Conservation (phyloP, 768 basidiomycete species). For the Holtermannia corniformis region DNA sequence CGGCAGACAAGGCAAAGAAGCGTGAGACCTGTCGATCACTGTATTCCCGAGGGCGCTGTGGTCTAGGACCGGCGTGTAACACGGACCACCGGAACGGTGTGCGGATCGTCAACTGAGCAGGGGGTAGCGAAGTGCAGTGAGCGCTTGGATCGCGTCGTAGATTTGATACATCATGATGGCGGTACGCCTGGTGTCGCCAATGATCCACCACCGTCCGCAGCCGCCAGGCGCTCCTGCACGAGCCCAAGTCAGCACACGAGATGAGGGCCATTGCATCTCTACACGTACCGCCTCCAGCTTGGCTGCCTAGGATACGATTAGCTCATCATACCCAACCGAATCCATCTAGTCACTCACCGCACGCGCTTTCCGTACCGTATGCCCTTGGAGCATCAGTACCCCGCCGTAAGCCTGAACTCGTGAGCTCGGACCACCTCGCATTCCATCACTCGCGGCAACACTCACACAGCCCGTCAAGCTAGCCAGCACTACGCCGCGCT, state of each 20-base stretch:
- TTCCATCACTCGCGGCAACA: too few species aligned
- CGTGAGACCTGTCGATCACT: too few species aligned
- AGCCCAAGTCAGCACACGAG: neutral
- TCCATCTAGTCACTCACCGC: neutral
- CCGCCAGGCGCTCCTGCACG: neutral
- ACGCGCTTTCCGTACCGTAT: neutral
- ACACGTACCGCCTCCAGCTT: neutral
- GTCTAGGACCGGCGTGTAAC: too few species aligned
- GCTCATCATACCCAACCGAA: neutral
- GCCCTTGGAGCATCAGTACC: neutral
- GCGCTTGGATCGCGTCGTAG: too few species aligned
- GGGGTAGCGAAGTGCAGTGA: too few species aligned
- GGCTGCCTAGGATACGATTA: too few species aligned
- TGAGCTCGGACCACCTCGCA: neutral
- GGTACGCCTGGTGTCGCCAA: neutral
- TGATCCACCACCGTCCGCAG: neutral
- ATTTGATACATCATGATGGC: neutral
- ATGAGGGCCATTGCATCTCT: neutral
- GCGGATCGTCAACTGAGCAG: too few species aligned
- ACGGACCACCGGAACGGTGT: too few species aligned
- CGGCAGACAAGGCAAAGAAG: too few species aligned
- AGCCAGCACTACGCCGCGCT: neutral
- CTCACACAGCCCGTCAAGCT: neutral
- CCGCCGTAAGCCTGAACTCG: neutral
- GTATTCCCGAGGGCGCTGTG: too few species aligned